Evolutionary conservation across 2,329 filamentous ascomycete genomes (phyloP).

Genomic region (Fusarium nurragi): DNA sequence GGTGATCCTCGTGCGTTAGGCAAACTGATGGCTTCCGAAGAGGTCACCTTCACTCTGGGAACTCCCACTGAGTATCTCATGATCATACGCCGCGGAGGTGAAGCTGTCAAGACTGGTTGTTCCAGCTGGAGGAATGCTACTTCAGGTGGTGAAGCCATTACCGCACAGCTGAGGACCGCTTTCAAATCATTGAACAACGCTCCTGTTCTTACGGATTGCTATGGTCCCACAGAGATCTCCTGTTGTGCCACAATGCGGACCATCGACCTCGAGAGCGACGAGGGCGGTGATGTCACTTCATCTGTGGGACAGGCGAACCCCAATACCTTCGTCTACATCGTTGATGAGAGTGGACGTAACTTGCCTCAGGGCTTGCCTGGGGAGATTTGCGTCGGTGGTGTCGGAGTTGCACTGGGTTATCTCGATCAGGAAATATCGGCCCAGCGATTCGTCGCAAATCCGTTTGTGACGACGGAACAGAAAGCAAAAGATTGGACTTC

Average conservation of each 20-base stretch:
- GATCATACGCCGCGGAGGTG: not conserved
- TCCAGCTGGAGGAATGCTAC: not conserved
- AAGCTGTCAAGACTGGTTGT: rapidly evolving
- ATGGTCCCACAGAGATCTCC: not conserved
- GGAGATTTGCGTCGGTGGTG: not conserved
- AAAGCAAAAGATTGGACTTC: not conserved
- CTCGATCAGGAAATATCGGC: not conserved
- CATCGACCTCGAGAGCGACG: rapidly evolving
- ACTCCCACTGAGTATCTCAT: constrained; percentile 2
- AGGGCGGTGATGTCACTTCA: rapidly evolving
- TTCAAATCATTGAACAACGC: rapidly evolving
- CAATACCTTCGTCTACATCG: not conserved
- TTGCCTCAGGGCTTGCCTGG: not conserved
- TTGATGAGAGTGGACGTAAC: not conserved
- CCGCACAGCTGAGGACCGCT: rapidly evolving
- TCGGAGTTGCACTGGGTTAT: not conserved
- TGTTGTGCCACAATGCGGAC: not conserved
- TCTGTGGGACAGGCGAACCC: not conserved
- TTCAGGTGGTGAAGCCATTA: not conserved
- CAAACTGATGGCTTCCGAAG: not conserved
- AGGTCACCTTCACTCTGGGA: not conserved
- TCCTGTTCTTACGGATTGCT: not conserved
- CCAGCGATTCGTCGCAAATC: not conserved
- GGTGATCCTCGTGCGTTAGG: not conserved
- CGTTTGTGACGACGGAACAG: not conserved